These are phyloP conservation scores for Limonium bicolor DNA, from an alignment of 148 eudicot species.

Conservation along the genomic window DNA sequence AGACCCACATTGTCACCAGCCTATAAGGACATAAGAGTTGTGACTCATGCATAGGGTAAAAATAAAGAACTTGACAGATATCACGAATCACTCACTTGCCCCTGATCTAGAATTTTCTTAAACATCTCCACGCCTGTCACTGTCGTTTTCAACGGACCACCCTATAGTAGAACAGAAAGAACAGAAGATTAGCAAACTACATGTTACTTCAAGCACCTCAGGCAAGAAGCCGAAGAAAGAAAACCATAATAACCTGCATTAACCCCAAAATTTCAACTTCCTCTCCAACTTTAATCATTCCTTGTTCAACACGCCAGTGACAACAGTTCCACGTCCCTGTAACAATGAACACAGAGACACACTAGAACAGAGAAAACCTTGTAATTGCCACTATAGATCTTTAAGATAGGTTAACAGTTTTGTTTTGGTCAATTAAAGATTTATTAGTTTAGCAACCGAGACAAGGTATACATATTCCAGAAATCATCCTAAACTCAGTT, in stretches of 20 bases:
- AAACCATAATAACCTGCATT: conserved; percentile 38
- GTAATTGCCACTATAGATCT: too few species aligned
- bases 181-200: too few species aligned
- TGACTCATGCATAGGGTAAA: neutral
- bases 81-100: conserved; percentile 39
- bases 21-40: conserved; percentile 12
- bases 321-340: conserved; percentile 99
- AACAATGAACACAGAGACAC: too few species aligned
- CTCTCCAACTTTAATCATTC: conserved; percentile 78
- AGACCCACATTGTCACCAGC: conserved; percentile 99
- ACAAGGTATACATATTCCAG: too few species aligned
- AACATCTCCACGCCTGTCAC: conserved; percentile 99
- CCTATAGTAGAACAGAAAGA: conserved; percentile 29
- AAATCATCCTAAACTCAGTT: too few species aligned
- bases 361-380: too few species aligned
- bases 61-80: neutral
- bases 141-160: conserved; percentile 56
- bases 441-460: too few species aligned
- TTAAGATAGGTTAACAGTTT: too few species aligned
- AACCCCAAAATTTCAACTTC: conserved; percentile 85
- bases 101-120: conserved; percentile 75
- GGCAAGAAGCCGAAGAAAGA: neutral
- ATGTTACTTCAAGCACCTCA: too few species aligned
- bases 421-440: too few species aligned
- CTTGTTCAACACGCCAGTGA: conserved; percentile 97